Evolutionary conservation across 257 asterid genomes (phyloP).

Genomic region (Gynochthodes officinalis): DNA sequence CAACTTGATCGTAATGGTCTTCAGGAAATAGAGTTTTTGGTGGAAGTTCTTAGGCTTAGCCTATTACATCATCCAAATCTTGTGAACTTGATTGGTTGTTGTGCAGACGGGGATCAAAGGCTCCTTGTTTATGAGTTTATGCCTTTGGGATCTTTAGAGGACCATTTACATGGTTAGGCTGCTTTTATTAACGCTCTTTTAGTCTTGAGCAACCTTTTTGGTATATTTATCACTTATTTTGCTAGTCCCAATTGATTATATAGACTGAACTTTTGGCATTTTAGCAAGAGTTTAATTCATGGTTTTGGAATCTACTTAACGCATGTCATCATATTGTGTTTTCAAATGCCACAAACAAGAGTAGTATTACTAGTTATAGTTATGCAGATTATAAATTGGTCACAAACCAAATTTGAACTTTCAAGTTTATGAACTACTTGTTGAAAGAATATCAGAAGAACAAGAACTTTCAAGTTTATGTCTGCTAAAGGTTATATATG

Average conservation of each 20-base stretch:
- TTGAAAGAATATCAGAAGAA: no score
- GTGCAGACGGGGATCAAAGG: constrained; percentile 98
- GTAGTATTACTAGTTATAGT: no score
- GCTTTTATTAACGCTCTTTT: constrained; percentile 3
- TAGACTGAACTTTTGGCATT: background rate
- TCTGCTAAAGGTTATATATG: no score
- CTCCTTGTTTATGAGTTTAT: constrained; percentile 93
- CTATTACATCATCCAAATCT: constrained; percentile 87
- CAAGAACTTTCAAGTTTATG: background rate
- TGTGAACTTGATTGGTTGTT: constrained; percentile 94
- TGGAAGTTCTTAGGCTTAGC: constrained; percentile 99
- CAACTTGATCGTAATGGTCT: constrained; percentile 93
- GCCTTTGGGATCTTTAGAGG: constrained; percentile 97
- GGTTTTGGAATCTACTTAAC: background rate
- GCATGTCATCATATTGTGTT: background rate
- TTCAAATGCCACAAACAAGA: no score
- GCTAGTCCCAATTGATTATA: background rate
- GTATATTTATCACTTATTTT: constrained; percentile 1
- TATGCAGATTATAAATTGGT: no score
- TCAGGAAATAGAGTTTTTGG: constrained; percentile 94
- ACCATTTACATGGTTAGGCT: constrained; percentile 91
- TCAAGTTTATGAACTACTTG: background rate
- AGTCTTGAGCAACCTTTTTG: background rate
- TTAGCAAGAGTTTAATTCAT: background rate
- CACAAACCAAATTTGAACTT: no score